Percentiles rank a stretch among this genome's conserved stretches.
Evolutionary conservation across 176 grass and related monocot genomes (phyloP).

Genomic region (Musa troglodytarum): DNA sequence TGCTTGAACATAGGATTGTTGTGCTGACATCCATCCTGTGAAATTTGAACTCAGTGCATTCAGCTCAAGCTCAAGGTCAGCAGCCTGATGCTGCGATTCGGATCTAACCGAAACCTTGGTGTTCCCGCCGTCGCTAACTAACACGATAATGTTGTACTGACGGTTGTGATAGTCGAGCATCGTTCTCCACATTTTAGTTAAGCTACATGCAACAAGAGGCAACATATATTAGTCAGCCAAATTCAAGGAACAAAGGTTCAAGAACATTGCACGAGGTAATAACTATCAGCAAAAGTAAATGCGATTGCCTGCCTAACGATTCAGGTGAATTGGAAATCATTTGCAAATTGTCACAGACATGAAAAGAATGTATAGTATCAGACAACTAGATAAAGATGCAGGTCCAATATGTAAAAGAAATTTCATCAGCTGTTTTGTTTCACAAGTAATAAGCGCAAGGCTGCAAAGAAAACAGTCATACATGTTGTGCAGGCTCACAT

Average conservation of each 20-base stretch:
- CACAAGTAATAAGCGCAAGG: too few species aligned
- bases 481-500: too few species aligned
- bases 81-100: constrained; percentile 55
- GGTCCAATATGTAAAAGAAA: too few species aligned
- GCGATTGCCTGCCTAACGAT: not conserved
- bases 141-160: constrained; percentile 50
- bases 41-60: constrained; percentile 69
- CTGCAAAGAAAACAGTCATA: too few species aligned
- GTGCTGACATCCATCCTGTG: constrained; percentile 65
- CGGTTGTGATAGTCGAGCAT: constrained; percentile 73
- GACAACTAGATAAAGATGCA: not conserved
- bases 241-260: not conserved
- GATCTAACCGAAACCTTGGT: constrained; percentile 46
- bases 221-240: not conserved
- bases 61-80: constrained; percentile 62
- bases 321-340: not conserved
- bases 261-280: not conserved
- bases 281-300: not conserved
- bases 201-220: constrained; percentile 35
- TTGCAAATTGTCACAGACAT: not conserved
- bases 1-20: constrained; percentile 65
- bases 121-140: constrained; percentile 36
- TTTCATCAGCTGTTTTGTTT: too few species aligned
- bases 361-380: not conserved
- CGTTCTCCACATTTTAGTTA: constrained; percentile 69